Evolutionary conservation across 2,329 filamentous ascomycete genomes (phyloP).

Genomic region (Dactylellina sp.): DNA sequence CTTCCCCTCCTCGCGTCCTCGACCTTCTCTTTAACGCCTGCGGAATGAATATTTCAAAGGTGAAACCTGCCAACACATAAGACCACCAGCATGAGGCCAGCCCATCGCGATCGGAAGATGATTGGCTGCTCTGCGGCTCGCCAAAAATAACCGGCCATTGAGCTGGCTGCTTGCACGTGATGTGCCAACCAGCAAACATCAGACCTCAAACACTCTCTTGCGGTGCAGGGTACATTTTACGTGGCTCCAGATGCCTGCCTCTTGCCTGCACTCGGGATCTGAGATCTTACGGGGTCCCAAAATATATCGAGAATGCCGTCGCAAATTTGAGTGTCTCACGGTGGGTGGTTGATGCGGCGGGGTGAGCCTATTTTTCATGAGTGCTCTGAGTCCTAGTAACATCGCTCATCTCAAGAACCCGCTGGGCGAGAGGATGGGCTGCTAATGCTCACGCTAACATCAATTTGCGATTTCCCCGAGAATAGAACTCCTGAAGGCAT

Average conservation of each 20-base stretch:
- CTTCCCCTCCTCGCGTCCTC: slow-evolving; percentile 9
- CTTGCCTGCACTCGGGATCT: slow-evolving; percentile 20
- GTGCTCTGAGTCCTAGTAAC: too few species aligned
- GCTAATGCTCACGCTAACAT: too few species aligned
- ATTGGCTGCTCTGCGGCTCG: slow-evolving; percentile 23
- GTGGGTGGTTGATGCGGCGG: slow-evolving; percentile 17
- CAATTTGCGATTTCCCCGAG: slow-evolving; percentile 35
- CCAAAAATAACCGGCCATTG: slow-evolving; percentile 49
- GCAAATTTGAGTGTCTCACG: neutral
- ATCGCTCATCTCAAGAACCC: too few species aligned
- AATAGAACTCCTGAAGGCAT: slow-evolving; percentile 2
- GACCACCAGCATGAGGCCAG: slow-evolving; percentile 11
- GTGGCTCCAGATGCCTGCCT: slow-evolving; percentile 13
- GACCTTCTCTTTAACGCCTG: slow-evolving; percentile 21
- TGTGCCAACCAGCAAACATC: slow-evolving; percentile 10
- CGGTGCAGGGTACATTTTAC: neutral
- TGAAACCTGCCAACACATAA: slow-evolving; percentile 55
- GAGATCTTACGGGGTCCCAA: slow-evolving; percentile 22
- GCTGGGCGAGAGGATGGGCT: too few species aligned
- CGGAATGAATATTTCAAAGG: slow-evolving; percentile 21
- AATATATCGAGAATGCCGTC: neutral
- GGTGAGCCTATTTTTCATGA: slow-evolving; percentile 21
- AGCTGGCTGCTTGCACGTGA: slow-evolving; percentile 39
- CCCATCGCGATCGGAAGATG: slow-evolving; percentile 25
- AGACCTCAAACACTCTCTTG: slow-evolving; percentile 12